Base-by-base conservation (phyloP, 495 filamentous ascomycete genomes). In the Astrothelium subdiscretum region DNA sequence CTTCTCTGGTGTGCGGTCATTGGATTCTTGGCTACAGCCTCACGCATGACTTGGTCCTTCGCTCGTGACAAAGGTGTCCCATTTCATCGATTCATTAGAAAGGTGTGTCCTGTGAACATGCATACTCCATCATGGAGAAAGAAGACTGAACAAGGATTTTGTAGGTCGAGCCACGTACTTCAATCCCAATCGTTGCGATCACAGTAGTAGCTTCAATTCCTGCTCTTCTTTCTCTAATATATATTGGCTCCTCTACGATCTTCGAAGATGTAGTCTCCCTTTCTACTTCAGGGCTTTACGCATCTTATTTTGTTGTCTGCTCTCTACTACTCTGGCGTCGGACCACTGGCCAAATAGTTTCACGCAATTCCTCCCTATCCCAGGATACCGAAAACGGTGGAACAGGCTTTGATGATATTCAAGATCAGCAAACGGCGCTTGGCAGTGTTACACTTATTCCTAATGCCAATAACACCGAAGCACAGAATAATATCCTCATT, bases 31-130 rank as follows among this genome's bases (percentile, higher is more conserved):
- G 74, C 77, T n/a, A 74, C 73, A 1, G 71, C 73, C 12, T 78
- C 76, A 0, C 72, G 76, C 24, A 69, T 79, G 31, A 75, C 73
- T 11, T 79, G 77, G 77, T 71, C 73, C 3, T 78, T 79, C 52
- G 76, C 67, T 11, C 57, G 67, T 6, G 67, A 69, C 31, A 29
- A 54, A 3, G 67, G 67, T 11, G 8, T 67, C 1, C 65, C 65
- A 20, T 63, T 27, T 74, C 22, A 70, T 75, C 54, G 76, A 78
- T 61, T 58, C 29, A 15, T 66, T n/a, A 48, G 32, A 31, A n/a
- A 59, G 31, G 66, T 68, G 44, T 32, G 62, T 42, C 20, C 22
- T 5, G 13, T 62, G 32, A 65, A n/a, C n/a, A n/a, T n/a, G 59
- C 1, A 8, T 32, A 22, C 31, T 69, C n/a, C 67, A 59, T 67